Percentiles rank a stretch among this genome's conserved stretches.
These are phyloP conservation scores for Globisporangium carolinianum DNA, from an alignment of 352 stramenopile genomes.

Conservation along the genomic window DNA sequence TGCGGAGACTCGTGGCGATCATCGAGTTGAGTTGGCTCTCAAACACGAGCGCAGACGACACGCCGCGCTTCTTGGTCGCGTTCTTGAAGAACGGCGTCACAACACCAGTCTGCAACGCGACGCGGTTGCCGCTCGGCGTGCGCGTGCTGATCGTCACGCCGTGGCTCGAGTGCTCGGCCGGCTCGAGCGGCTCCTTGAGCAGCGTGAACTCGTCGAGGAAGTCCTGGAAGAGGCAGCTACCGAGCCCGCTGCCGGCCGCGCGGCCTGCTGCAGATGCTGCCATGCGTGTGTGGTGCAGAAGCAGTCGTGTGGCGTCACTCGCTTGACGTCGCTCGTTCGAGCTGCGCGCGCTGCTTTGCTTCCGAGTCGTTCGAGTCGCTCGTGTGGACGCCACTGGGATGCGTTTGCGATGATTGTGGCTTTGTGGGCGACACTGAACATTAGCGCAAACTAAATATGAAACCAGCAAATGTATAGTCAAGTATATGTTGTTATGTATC, in stretches of 20 bases:
- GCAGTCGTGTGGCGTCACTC: too few species aligned
- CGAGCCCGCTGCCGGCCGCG: slow-evolving; percentile 21
- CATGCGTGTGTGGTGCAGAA: neutral
- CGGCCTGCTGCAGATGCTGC: neutral
- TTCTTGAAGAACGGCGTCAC: slow-evolving; percentile 67
- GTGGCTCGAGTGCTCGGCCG: slow-evolving; percentile 42
- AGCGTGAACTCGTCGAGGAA: slow-evolving; percentile 51
- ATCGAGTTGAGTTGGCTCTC: slow-evolving; percentile 64
- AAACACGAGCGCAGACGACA: slow-evolving; percentile 53
- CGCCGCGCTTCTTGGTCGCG: slow-evolving; percentile 62
- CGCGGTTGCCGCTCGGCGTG: slow-evolving; percentile 41
- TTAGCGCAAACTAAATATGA: too few species aligned
- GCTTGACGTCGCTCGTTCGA: too few species aligned
- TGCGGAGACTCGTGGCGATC: slow-evolving; percentile 46
- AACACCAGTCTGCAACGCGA: slow-evolving; percentile 50
- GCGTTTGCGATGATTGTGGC: too few species aligned
- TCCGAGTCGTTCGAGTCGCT: too few species aligned
- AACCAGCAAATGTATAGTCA: too few species aligned
- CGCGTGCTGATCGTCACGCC: slow-evolving; percentile 37
- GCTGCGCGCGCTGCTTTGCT: too few species aligned
- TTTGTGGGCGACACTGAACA: too few species aligned
- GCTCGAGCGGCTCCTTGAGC: slow-evolving; percentile 34
- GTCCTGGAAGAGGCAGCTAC: slow-evolving; percentile 59
- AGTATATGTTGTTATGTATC: too few species aligned
- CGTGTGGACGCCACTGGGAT: too few species aligned